These are phyloP conservation scores for Rhododendron molle DNA, from an alignment of 148 eudicot genomes.

Conservation along the genomic window DNA sequence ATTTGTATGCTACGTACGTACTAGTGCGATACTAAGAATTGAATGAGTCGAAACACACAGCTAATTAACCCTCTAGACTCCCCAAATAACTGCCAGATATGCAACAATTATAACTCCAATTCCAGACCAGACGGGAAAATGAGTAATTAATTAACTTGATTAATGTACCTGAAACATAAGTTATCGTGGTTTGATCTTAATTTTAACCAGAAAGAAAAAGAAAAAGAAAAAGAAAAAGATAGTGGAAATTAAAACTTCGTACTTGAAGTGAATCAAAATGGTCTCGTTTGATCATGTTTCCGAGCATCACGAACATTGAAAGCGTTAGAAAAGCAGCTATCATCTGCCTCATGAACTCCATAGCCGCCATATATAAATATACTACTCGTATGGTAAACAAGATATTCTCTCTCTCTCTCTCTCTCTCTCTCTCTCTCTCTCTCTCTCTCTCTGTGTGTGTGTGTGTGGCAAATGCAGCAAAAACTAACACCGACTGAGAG, in stretches of 20 bases:
- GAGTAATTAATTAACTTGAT: background rate
- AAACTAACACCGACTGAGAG: background rate
- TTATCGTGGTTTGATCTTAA: too few relatives aligned
- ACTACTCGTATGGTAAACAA: background rate
- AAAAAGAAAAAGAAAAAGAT: background rate
- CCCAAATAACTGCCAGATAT: too few relatives aligned
- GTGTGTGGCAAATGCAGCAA: background rate
- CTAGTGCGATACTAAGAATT: too few relatives aligned
- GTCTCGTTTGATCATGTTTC: constrained; percentile 35
- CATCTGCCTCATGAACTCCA: constrained; percentile 20
- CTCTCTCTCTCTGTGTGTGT: too few relatives aligned
- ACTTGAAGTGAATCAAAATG: background rate
- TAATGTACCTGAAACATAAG: background rate
- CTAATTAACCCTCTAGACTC: too few relatives aligned
- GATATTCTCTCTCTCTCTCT: background rate
- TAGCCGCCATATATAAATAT: background rate
- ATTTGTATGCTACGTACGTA: background rate
- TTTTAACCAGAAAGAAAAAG: too few relatives aligned
- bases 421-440: background rate
- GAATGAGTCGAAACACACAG: too few relatives aligned
- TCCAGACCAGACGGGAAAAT: background rate
- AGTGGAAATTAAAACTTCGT: background rate
- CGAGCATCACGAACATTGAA: constrained; percentile 45
- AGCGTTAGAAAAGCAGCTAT: constrained; percentile 32
- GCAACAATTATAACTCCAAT: too few relatives aligned